Evolutionary conservation across 2,329 filamentous ascomycete species (phyloP), one percentile per base, ranked within the genome.

Genomic region (Sporothrix inflata): DNA sequence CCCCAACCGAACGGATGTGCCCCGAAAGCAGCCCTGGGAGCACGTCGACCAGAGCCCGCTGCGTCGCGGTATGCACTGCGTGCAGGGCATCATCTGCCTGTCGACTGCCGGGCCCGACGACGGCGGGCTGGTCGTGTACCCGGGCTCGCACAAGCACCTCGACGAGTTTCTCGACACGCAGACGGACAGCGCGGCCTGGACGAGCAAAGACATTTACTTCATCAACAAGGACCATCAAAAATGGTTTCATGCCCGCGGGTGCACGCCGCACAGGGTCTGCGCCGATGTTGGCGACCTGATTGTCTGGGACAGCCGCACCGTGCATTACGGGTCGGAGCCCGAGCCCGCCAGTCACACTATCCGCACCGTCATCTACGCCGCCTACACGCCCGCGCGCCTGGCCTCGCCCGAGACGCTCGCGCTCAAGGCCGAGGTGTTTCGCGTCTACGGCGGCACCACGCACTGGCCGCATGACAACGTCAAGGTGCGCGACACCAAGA

Each of bases 291-390:
- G 75, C 57, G 53, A 72, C 45, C 71, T 75, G 51, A 81, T 70
- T 70, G 81, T 61, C 69, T 83, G 82, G 81, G 82, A 83, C 73
- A 78, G 76, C 47, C 78, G 80, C 4, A 79, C 78, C 2, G 76
- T 80, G 9, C 81, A 83, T 72, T 83, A 80, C 63, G 81, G 81
- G 16, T 70, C 77, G 3, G 78, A 79, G 30, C 80, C 80, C 0
- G 73, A 75, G 40, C 49, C 72, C 30, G 77, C 77, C 6, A 73
- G 69, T 1, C 68, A 73, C 27, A 79, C 79, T 4, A 45, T 51
- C 40, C 77, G 81, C 1, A 79, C 81, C 7, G 78, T 78, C 5
- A 77, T 82, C 14, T 81, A 82, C 49, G 79, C 79, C 0, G 77
- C 79, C 61, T 82, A 78, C 69, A 79, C 79, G 71, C 81, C 81